These are phyloP conservation scores for Curvularia sp. DNA, from an alignment of 2,329 filamentous ascomycete species.

Conservation along the genomic window DNA sequence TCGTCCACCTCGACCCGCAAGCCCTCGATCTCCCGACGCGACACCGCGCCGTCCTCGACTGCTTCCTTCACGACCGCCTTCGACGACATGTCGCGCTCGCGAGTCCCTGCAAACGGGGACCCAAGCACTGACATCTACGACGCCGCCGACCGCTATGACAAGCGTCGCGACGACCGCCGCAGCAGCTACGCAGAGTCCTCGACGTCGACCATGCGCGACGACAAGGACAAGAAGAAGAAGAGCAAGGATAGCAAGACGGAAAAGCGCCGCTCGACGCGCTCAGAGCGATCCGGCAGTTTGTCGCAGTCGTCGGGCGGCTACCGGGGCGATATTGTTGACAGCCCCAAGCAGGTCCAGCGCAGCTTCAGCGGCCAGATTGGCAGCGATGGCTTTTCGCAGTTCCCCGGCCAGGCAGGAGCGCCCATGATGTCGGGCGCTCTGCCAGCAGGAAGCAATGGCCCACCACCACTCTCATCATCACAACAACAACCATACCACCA, in stretches of 20 bases:
- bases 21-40: constrained; percentile 40
- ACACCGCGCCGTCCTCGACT: constrained; percentile 42
- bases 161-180: constrained; percentile 37
- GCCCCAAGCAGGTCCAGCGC: constrained; percentile 30
- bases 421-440: constrained; percentile 47
- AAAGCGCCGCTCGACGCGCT: constrained; percentile 42
- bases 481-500: neutral
- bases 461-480: constrained; percentile 10
- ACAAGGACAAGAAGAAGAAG: constrained; percentile 39
- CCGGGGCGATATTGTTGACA: constrained; percentile 43
- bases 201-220: constrained; percentile 37
- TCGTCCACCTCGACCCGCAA: constrained; percentile 45
- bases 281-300: constrained; percentile 36
- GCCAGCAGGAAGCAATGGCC: constrained; percentile 32
- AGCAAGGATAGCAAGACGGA: constrained; percentile 31
- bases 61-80: constrained; percentile 52
- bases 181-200: constrained; percentile 44
- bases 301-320: constrained; percentile 40
- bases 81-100: constrained; percentile 38
- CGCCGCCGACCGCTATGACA: constrained; percentile 32
- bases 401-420: constrained; percentile 44
- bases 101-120: constrained; percentile 7
- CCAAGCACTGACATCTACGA: constrained; percentile 46
- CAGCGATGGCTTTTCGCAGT: constrained; percentile 44
- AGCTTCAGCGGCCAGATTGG: constrained; percentile 42